Base-by-base conservation (phyloP, 495 filamentous ascomycete species). In the Hypoxylon fuscum region DNA sequence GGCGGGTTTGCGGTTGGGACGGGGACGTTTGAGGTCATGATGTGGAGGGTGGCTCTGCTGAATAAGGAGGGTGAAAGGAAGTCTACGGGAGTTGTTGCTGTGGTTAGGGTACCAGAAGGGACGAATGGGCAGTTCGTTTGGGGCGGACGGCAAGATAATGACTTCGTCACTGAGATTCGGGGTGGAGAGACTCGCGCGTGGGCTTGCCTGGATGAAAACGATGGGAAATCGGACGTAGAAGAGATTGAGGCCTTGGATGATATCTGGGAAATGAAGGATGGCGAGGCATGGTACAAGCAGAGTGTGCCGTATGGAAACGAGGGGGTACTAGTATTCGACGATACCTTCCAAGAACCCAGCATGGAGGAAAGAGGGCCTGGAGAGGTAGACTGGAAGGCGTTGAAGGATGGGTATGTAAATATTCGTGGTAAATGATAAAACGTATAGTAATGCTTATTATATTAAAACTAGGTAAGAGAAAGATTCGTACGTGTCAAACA, bases 1-100 rank as follows among this genome's bases (percentile, higher is more conserved):
- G 85, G 81, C 14, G 86, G 85, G 1, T 87, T 87, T 59, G 75
- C 77, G 9, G 86, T 83, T 0, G 66, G 68, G 8, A 68, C 85
- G 20, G 85, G 85, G 2, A 76, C 69, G 47, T 87, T 84, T 63
- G 70, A 80, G 25, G 82, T 77, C 35, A 55, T 50, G 27, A 59
- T 73, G 0, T 62, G 72, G 64, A 64, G 68, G 35, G 40, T 56
- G 49, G 75, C 75, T 27, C n/a, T 42, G 44, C 29, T 9, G 12
- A 23, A 20, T 14, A 20, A 23, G 8, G 53, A 46, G 37, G 15
- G 52, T 12, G 35, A 35, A 4, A 59, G 34, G 20, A 59, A 57
- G 0, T 15, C 41, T 38, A 69, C 55, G 69, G 72, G 77, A 48
- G 68, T 69, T 43, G 77, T 72, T 23, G 65, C 77, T 9, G 75